Percentiles rank a stretch among this genome's conserved stretches.
Evolutionary conservation across 768 basidiomycete genomes (phyloP).

Genomic region (Mycena galopus): DNA sequence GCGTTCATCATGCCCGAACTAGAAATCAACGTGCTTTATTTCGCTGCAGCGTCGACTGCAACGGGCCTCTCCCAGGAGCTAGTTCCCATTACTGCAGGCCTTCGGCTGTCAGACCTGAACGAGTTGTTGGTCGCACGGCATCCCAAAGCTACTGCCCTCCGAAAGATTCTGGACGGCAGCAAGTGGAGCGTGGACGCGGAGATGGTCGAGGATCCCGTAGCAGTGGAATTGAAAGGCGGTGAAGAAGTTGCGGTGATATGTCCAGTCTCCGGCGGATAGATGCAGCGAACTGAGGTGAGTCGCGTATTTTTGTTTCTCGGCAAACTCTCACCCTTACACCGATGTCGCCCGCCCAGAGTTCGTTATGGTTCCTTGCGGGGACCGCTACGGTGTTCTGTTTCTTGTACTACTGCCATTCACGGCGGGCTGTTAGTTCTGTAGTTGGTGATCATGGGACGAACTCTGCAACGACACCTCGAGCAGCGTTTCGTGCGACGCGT

Average conservation of each 20-base stretch:
- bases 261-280: constrained; percentile 84
- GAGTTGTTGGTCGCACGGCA: constrained; percentile 67
- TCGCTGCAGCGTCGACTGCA: constrained; percentile 77
- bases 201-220: constrained; percentile 76
- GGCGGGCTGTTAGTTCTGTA: neutral
- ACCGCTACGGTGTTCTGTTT: neutral
- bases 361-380: constrained; percentile 13
- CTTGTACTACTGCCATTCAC: neutral
- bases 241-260: constrained; percentile 87
- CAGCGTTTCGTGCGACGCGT: constrained; percentile 52
- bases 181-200: constrained; percentile 87
- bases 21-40: constrained; percentile 65
- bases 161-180: constrained; percentile 67
- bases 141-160: constrained; percentile 60
- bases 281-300: neutral
- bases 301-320: constrained; percentile 6
- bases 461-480: neutral
- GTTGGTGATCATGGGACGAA: neutral
- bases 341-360: constrained; percentile 1
- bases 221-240: constrained; percentile 68
- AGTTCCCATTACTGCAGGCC: constrained; percentile 63
- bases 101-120: constrained; percentile 65
- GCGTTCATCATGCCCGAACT: constrained; percentile 32
- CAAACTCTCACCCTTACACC: constrained; percentile 5
- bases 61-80: constrained; percentile 69